phyloP scores from a whole-genome alignment of 805 yeast species.

The Metschnikowia bowlesiae region DNA sequence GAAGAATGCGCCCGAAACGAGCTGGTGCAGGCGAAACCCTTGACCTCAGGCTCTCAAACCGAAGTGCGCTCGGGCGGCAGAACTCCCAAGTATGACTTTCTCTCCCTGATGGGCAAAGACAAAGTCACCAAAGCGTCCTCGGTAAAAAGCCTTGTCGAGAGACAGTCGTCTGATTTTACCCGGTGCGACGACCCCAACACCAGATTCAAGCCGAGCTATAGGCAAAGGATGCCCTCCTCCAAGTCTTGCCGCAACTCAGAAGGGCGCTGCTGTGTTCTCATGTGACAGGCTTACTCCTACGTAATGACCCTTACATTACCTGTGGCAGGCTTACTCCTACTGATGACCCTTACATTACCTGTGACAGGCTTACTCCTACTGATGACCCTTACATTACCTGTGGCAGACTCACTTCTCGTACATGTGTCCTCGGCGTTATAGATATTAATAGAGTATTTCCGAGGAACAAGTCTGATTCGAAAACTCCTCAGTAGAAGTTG shows the following conservation, averaged over 20 bases:
- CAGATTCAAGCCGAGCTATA: not conserved
- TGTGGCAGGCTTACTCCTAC: not conserved
- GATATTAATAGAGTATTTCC: not conserved
- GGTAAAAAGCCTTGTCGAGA: not conserved
- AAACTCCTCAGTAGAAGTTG: not conserved
- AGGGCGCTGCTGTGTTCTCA: constrained; percentile 18
- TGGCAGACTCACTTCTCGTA: not conserved
- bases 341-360: not conserved
- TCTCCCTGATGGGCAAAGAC: not conserved
- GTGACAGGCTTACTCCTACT: not conserved
- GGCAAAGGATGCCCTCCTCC: not conserved
- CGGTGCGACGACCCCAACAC: not conserved
- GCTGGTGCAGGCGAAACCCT: not conserved
- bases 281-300: constrained; percentile 4
- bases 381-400: not conserved
- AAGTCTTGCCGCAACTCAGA: not conserved
- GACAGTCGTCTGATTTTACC: not conserved
- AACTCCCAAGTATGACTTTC: not conserved
- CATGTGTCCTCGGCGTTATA: not conserved
- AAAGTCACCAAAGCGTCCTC: not conserved
- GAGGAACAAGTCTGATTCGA: not conserved
- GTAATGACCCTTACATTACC: not conserved
- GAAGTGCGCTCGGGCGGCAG: not conserved
- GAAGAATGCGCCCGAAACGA: not conserved
- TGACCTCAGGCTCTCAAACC: not conserved